phyloP scores from a whole-genome alignment of 1,284 basidiomycete genomes.

The Naganishia albida region DNA sequence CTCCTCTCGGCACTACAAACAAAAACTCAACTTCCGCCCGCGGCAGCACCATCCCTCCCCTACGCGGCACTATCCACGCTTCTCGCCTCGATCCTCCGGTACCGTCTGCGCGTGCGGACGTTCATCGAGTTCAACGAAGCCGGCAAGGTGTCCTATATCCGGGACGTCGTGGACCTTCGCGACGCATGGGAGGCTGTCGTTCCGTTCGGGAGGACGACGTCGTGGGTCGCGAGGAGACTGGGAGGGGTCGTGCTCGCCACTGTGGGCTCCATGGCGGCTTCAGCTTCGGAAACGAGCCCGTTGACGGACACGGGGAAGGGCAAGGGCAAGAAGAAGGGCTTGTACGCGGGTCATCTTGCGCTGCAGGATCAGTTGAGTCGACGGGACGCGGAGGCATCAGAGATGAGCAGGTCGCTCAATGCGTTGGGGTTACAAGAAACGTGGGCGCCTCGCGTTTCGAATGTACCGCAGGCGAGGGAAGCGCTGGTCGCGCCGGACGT shows the following conservation, averaged over 20 bases:
- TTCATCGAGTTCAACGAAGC: constrained; percentile 53
- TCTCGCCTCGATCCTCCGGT: constrained; percentile 40
- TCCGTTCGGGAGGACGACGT: constrained; percentile 40
- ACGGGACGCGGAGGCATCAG: not conserved
- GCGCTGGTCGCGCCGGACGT: constrained; percentile 28
- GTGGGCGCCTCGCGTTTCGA: not conserved
- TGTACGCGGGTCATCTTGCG: constrained; percentile 4
- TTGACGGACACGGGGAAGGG: not conserved
- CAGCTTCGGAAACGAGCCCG: not conserved
- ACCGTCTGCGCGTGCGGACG: constrained; percentile 49
- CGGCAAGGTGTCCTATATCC: constrained; percentile 49
- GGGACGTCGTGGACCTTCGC: constrained; percentile 49
- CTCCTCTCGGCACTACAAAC: not conserved
- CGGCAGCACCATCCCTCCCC: constrained; percentile 33
- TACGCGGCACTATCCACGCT: constrained; percentile 31
- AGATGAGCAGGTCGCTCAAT: not conserved
- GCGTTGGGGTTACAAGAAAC: constrained; percentile 14
- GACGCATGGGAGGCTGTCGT: constrained; percentile 51
- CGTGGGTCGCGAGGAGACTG: constrained; percentile 31
- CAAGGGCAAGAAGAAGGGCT: not conserved
- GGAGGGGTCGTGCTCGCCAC: constrained; percentile 18
- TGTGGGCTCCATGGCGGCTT: constrained; percentile 15
- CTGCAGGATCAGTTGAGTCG: constrained; percentile 5
- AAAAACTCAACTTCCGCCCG: not conserved
- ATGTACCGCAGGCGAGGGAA: not conserved